Conservation (phyloP, 139 green algal species). For the Astrephomene gubernaculifera region DNA sequence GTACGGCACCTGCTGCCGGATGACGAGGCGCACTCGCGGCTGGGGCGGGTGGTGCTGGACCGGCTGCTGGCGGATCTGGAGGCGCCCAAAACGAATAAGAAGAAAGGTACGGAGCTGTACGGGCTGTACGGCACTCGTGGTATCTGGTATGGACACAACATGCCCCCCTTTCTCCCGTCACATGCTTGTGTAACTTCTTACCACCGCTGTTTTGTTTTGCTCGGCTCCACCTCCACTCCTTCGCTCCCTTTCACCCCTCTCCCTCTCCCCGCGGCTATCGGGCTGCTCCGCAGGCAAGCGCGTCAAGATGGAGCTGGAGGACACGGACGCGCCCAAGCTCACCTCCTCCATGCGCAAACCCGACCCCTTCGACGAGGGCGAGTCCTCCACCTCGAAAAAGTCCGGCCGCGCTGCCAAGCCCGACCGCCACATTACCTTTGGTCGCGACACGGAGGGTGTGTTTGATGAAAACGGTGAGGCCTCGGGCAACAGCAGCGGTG, state of each 20-base stretch:
- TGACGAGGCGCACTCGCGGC: constrained; percentile 45
- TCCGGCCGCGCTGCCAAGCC: not conserved
- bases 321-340: constrained; percentile 54
- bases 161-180: too few species aligned
- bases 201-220: too few species aligned
- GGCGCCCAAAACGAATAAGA: constrained; percentile 24
- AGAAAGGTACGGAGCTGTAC: constrained; percentile 22
- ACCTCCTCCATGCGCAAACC: constrained; percentile 47
- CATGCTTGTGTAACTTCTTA: too few species aligned
- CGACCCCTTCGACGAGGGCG: constrained; percentile 21
- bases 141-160: too few species aligned
- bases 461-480: constrained; percentile 36
- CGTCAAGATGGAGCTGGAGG: constrained; percentile 51
- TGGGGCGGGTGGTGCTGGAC: constrained; percentile 54
- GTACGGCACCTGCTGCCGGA: constrained; percentile 52
- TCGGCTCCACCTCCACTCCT: too few species aligned
- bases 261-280: not conserved
- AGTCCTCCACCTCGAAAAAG: not conserved
- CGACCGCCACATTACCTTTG: constrained; percentile 58
- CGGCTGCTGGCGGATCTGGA: constrained; percentile 59
- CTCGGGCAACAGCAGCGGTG: too few species aligned
- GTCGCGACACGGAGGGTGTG: not conserved
- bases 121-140: too few species aligned
- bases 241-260: not conserved
- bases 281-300: constrained; percentile 18